Conservation (phyloP, 1,284 basidiomycete species). For the Puccinia horiana region DNA sequence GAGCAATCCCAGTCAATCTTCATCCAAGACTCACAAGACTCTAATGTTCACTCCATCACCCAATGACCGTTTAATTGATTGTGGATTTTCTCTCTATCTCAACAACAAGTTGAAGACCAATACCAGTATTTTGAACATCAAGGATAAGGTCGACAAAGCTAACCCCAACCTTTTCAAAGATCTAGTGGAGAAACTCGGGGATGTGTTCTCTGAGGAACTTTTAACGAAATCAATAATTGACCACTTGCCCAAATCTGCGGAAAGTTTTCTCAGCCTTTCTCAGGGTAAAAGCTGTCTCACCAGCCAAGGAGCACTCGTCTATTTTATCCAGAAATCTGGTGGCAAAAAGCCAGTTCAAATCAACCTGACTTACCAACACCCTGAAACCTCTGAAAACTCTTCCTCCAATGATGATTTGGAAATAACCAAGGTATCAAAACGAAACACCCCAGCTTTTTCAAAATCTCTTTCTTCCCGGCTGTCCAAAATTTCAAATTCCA, state of each 20-base stretch:
- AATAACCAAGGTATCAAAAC: neutral
- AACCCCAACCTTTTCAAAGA: neutral
- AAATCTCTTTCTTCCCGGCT: no score
- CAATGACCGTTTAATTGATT: neutral
- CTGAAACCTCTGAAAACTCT: neutral
- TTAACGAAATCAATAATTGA: neutral
- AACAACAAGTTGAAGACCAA: neutral
- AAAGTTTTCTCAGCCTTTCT: neutral
- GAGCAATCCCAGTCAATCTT: neutral
- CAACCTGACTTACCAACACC: neutral
- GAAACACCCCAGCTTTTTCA: neutral
- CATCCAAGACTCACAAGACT: neutral
- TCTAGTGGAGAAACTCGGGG: neutral
- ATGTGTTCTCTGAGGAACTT: neutral
- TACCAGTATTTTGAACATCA: neutral
- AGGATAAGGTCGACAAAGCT: neutral
- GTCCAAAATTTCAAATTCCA: neutral
- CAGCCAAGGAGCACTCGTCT: neutral
- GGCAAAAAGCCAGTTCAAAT: neutral
- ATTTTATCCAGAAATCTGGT: neutral
- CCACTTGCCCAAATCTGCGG: neutral
- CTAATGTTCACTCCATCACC: neutral
- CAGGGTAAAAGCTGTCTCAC: neutral
- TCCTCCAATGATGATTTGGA: neutral
- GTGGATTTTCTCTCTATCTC: neutral